Evolutionary conservation across 306 rosid genomes (phyloP), one percentile per base, ranked within the genome.

Genomic region (Rosa lucieae): DNA sequence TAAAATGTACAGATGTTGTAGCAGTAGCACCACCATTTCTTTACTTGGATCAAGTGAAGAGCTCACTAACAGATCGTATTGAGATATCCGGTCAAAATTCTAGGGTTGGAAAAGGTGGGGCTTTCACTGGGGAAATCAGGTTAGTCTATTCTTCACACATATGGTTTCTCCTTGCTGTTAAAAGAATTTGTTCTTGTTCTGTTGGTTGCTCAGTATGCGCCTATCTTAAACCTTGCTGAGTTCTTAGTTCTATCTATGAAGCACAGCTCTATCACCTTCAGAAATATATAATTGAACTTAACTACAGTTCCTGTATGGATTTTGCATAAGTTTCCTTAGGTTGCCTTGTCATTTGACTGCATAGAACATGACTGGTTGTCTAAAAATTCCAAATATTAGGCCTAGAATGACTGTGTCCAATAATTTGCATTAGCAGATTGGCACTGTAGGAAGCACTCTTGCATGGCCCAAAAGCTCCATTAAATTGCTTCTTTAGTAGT

Each of bases 61-160:
- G 48, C 94, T 82, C 96, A 29, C 77, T 96, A 67, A 82, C 89
- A 65, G 88, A 92, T 69, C 79, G 93, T 86, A 93, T 96, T 78
- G 97, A 96, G 73, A 79, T 96, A 77, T 90, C 99, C 78, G 92
- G 89, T 70, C 99, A 96, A 86, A 96, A 96, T 86, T 91, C 99
- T 67, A 93, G 99, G 99, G 97, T 91, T 59, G 93, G 98, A 48
- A 96, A 96, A 84, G 99, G 99, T 63, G 99, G 99, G 37, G 99
- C 99, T 85, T 96, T 91, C 86, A 96, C 99, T 0, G 99, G 99
- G 82, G 99, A 96, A 90, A 93, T 96, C 94, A 96, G 98, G 99
- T 96, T 80, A 56, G 86, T 76, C 8, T 75, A 20, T 62, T 13
- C 44, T 44, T 46, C 59, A 32, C n/a, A 20, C 20, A 18, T 37